Evolutionary conservation across 2,329 filamentous ascomycete species (phyloP), one percentile per base, ranked within the genome.

Genomic region (Didymella segeticola): DNA sequence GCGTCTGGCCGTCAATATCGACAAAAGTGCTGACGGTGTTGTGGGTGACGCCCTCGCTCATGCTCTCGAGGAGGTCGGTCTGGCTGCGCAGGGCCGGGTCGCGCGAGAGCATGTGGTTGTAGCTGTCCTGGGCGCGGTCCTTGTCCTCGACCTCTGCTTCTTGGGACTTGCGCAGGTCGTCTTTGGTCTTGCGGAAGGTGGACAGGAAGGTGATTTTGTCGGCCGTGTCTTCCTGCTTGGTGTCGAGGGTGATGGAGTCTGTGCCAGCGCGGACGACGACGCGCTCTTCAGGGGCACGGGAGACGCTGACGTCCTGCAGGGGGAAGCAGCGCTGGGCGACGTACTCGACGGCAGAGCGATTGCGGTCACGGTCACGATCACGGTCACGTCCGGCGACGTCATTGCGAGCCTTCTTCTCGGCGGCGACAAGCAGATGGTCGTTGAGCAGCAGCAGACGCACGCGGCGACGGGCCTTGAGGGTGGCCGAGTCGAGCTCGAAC

Each of bases 401-500:
- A 2, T 87, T 81, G 66, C 93, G 91, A 66, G 93, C 91, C 67
- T 93, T 91, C 80, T 97, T 96, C 79, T 97, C 97, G 20, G 90
- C 91, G 4, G 95, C 95, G 43, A 99, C 84, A 19, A 99, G 83
- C 1, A 99, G 80, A 74, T 99, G 93, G 69, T 99, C 95, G 71
- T 98, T 99, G 2, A 99, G 82, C 53, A 99, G 77, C 55, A 98
- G 93, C 56, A 99, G 86, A 70, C 96, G 91, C 74, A 98, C 93
- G 23, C 92, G 88, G 34, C 95, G 83, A 60, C 90, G 83, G 4
- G 93, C 91, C 75, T 96, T 97, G 87, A 96, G 98, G 0, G 95
- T 99, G 10, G 95, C 95, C 60, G 95, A 96, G 76, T 99, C 96
- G 57, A 99, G 81, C 77, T 99, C 93, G 54, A 98, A 90, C 95